These are phyloP conservation scores for Endogone sp. DNA, from an alignment of 192 early-diverging fungal genomes.

Conservation along the genomic window DNA sequence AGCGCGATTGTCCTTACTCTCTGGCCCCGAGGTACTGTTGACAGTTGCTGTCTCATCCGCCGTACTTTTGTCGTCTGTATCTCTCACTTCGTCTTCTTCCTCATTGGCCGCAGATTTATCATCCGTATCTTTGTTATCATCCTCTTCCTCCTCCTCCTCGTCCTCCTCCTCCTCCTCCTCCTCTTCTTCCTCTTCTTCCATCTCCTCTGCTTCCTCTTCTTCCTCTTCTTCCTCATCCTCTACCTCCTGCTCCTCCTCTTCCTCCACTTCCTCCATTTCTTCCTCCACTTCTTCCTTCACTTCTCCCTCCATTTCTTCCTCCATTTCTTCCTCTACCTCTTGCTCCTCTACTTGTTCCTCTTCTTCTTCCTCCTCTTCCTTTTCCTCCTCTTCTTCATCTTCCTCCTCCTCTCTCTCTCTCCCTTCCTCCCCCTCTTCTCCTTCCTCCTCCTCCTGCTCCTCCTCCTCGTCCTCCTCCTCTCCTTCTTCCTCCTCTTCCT, in stretches of 20 bases:
- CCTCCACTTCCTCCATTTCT: too few relatives aligned
- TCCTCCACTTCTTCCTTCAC: too few relatives aligned
- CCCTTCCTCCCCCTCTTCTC: neutral
- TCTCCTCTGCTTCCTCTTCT: constrained; percentile 17
- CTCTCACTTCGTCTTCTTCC: neutral
- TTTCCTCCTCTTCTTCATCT: neutral
- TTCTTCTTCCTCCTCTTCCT: neutral
- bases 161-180: constrained; percentile 25
- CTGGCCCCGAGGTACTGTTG: neutral
- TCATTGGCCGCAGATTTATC: neutral
- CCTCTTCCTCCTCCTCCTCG: constrained; percentile 7
- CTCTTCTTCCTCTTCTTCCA: constrained; percentile 28
- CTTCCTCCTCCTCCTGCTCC: neutral
- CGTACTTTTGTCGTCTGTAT: neutral
- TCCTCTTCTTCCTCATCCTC: constrained; percentile 10
- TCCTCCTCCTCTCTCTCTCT: constrained; percentile 3
- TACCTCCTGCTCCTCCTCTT: too few relatives aligned
- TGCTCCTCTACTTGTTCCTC: neutral
- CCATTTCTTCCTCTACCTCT: too few relatives aligned
- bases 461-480: neutral
- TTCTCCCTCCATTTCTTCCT: too few relatives aligned
- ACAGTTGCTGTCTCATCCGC: neutral
- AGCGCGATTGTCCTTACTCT: too few relatives aligned
- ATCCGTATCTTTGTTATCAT: neutral
- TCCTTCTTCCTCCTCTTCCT: neutral